Evolutionary conservation across 805 yeast species (phyloP), one percentile per base, ranked within the genome.

Genomic region (Monosporozyma aerobia): DNA sequence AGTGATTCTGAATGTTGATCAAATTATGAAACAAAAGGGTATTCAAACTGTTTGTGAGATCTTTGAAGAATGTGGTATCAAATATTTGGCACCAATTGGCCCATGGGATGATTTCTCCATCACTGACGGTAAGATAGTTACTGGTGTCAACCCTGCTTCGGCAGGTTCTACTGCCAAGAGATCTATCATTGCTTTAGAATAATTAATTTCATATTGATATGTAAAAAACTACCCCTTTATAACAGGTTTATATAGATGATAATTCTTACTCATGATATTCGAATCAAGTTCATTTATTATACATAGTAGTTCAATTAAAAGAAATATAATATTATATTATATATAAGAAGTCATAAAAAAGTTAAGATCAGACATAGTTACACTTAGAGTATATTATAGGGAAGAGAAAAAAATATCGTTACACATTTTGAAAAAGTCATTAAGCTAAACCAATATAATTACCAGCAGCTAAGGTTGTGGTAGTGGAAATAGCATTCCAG

Each of bases 81-180:
- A 54, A 27, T 78, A 69, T 60, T 67, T 68, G 40, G 64, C 70
- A 23, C 84, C 86, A 47, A 58, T 67, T 6, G 76, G 73, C 14
- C 80, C 82, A 39, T 80, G 77, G 72, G 82, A 64, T 43, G 78
- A 73, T 44, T 79, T 69, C 58, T 63, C 77, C 16, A 71, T 80
- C 44, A 68, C 69, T 29, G 87, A 83, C 61, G 84, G 83, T 29
- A 77, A 77, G 59, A 51, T 83, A 44, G 79, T 82, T 43, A 77
- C 85, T n/a, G 88, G 88, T 47, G 78, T 76, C 25, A 83, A 83
- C 69, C 87, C 87, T 23, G 79, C 77, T 19, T 74, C 80, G 46
- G 83, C 83, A 11, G 53, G 60, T 11, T 70, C 74, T 5, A 75
- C 81, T 44, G 84, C 84, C 9, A 44, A 29, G 2, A 53, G 48